Percentiles rank a stretch among this genome's conserved stretches.
Evolutionary conservation across 2,329 filamentous ascomycete species (phyloP).

Genomic region (Talaromyces sp.): DNA sequence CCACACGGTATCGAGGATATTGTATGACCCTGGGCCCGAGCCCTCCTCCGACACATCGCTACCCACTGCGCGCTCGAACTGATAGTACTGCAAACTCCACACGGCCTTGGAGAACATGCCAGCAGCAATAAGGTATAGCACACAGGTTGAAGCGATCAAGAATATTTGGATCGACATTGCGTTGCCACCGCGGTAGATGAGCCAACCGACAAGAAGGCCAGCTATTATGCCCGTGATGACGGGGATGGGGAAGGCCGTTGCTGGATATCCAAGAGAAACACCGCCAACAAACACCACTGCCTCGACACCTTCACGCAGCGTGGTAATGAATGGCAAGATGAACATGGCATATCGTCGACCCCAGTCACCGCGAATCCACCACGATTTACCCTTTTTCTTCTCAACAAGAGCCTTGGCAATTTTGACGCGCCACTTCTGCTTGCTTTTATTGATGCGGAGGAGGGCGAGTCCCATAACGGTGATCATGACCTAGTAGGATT

Average conservation of each 20-base stretch:
- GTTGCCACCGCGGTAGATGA: constrained; percentile 69
- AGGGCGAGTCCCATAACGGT: constrained; percentile 75
- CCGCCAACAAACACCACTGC: constrained; percentile 83
- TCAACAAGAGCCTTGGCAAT: constrained; percentile 66
- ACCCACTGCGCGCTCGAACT: constrained; percentile 55
- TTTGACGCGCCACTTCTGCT: constrained; percentile 84
- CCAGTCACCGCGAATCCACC: constrained; percentile 46
- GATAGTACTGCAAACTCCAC: constrained; percentile 68
- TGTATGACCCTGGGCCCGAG: constrained; percentile 70
- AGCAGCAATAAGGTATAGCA: constrained; percentile 79
- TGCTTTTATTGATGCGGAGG: constrained; percentile 75
- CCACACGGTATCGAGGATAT: constrained; percentile 75
- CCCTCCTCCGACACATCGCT: constrained; percentile 61
- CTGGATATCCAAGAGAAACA: constrained; percentile 72
- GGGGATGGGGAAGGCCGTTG: constrained; percentile 71
- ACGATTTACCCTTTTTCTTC: constrained; percentile 30
- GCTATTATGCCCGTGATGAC: constrained; percentile 68
- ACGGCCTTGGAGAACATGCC: constrained; percentile 75
- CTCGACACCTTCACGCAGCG: constrained; percentile 79
- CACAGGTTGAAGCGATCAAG: constrained; percentile 75
- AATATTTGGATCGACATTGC: constrained; percentile 67
- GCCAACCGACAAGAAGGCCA: constrained; percentile 64
- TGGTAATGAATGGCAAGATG: constrained; percentile 77
- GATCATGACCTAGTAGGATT: constrained; percentile 59
- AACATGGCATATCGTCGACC: constrained; percentile 88